Conservation (phyloP, 83 land plant genomes). For the Isoetes engelmannii region DNA sequence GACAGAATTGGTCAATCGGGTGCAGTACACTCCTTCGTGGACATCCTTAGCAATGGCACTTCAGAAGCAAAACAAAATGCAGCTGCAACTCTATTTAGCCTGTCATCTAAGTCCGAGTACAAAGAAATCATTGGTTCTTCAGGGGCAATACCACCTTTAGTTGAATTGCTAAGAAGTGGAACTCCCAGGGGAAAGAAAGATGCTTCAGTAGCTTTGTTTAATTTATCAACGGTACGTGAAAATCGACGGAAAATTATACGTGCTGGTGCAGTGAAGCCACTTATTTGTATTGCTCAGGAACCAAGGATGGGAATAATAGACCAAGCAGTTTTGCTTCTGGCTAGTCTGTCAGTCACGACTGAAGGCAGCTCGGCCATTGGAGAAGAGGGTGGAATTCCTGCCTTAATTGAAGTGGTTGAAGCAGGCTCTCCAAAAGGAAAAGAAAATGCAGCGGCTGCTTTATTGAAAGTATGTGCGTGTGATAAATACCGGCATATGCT, state of each 20-base stretch:
- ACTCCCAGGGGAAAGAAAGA: background rate
- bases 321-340: background rate
- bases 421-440: conserved; percentile 1
- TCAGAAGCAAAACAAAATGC: conserved; percentile 4
- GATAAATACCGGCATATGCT: background rate
- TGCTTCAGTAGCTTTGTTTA: background rate
- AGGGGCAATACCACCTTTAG: conserved; percentile 2
- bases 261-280: conserved; percentile 9
- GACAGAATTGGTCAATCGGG: background rate
- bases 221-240: background rate
- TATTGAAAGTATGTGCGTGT: background rate
- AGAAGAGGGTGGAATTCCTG: conserved; percentile 4
- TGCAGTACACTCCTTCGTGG: background rate
- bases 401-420: conserved; percentile 5
- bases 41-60: background rate
- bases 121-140: background rate
- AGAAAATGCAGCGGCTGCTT: conserved; percentile 3
- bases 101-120: background rate
- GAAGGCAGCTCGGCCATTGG: background rate
- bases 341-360: background rate
- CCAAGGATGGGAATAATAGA: conserved; percentile 9
- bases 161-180: background rate
- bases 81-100: background rate
- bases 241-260: background rate
- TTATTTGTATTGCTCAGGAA: background rate